Conservation (phyloP, 1,284 basidiomycete genomes). For the Waitea zeae region DNA sequence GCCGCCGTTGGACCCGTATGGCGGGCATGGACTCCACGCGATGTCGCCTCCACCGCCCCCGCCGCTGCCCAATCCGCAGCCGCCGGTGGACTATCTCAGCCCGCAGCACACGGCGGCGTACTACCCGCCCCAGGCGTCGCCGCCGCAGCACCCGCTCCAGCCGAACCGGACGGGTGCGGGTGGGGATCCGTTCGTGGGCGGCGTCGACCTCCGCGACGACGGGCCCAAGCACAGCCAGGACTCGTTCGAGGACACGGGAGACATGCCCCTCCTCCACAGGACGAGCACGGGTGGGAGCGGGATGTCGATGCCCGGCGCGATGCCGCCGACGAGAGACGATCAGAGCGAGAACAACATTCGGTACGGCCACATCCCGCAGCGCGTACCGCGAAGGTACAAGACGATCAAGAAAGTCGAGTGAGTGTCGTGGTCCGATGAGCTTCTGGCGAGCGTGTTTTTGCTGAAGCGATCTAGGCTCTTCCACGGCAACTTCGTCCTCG, state of each 20-base stretch:
- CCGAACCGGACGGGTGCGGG: too few species aligned
- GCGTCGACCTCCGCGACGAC: conserved; percentile 22
- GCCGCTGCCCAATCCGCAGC: conserved; percentile 5
- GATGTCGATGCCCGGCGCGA: conserved; percentile 24
- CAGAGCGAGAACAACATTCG: conserved; percentile 37
- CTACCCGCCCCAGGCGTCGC: conserved; percentile 7
- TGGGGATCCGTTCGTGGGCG: neutral
- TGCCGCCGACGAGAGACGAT: conserved; percentile 20
- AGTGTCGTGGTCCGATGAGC: conserved; percentile 12
- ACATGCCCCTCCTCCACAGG: conserved; percentile 45
- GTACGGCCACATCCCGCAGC: conserved; percentile 76
- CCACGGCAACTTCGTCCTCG: conserved; percentile 82
- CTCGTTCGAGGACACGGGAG: conserved; percentile 28
- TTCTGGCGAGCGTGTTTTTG: conserved; percentile 2
- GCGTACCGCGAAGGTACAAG: conserved; percentile 76
- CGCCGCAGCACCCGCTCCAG: conserved; percentile 8
- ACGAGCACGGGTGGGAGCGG: conserved; percentile 15
- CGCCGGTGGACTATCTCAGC: conserved; percentile 8
- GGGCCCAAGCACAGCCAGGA: conserved; percentile 16
- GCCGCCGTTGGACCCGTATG: conserved; percentile 6
- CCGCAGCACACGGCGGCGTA: conserved; percentile 10
- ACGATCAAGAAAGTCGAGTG: conserved; percentile 79
- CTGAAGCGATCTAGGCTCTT: conserved; percentile 35
- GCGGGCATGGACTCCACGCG: conserved; percentile 1
- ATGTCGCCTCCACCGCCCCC: conserved; percentile 5